Conservation (phyloP, 1,284 basidiomycete species). For the Pseudozyma sp. region DNA sequence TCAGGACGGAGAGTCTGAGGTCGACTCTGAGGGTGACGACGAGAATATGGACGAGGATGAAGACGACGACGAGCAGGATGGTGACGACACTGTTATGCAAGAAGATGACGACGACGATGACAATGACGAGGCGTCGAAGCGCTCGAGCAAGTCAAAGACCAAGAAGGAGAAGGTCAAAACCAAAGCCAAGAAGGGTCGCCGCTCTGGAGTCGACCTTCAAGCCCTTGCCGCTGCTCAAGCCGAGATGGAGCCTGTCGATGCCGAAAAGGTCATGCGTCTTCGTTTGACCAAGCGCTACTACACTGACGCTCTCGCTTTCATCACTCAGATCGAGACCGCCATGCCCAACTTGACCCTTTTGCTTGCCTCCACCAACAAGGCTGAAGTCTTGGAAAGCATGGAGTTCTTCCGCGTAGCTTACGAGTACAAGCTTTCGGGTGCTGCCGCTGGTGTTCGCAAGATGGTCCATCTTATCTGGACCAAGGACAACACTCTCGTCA, state of each 20-base stretch:
- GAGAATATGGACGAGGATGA: conserved; percentile 69
- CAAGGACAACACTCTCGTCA: conserved; percentile 88
- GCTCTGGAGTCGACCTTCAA: conserved; percentile 69
- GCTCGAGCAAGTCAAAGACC: conserved; percentile 25
- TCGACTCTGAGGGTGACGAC: conserved; percentile 55
- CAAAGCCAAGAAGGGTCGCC: conserved; percentile 64
- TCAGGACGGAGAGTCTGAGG: conserved; percentile 68
- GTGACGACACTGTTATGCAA: conserved; percentile 33
- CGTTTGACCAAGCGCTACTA: conserved; percentile 89
- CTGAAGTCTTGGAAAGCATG: conserved; percentile 94
- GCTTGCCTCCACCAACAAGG: conserved; percentile 88
- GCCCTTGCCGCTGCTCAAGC: conserved; percentile 57
- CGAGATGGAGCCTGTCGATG: conserved; percentile 57
- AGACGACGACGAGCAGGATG: conserved; percentile 19
- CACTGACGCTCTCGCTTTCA: conserved; percentile 86
- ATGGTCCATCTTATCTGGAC: conserved; percentile 99
- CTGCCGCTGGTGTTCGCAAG: conserved; percentile 80
- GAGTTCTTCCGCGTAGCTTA: conserved; percentile 90
- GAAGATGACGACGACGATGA: conserved; percentile 24
- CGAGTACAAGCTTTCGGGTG: conserved; percentile 82
- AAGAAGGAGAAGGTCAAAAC: conserved; percentile 16
- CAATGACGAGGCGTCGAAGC: conserved; percentile 14
- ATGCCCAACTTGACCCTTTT: conserved; percentile 82
- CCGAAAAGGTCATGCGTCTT: conserved; percentile 74
- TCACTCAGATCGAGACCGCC: conserved; percentile 82